These are phyloP conservation scores for Graphilbum ipis-grandicollis DNA, from an alignment of 2,329 filamentous ascomycete species.

Conservation along the genomic window DNA sequence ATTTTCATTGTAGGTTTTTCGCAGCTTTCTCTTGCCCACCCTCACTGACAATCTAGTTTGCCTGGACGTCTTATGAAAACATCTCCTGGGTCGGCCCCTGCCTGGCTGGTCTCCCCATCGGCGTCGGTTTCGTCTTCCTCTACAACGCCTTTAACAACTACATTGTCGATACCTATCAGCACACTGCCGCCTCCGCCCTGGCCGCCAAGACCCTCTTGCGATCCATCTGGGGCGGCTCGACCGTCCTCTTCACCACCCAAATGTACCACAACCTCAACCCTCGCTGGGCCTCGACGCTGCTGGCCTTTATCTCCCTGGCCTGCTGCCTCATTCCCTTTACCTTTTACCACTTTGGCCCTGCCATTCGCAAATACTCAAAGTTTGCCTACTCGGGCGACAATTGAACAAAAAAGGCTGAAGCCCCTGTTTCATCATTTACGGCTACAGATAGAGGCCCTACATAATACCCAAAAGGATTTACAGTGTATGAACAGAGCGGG, in stretches of 20 bases:
- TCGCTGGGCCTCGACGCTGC: slow-evolving; percentile 57
- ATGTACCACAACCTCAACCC: slow-evolving; percentile 60
- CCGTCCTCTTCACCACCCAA: slow-evolving; percentile 65
- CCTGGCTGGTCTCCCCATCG: slow-evolving; percentile 53
- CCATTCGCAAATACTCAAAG: slow-evolving; percentile 53
- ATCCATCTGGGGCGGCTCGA: slow-evolving; percentile 62
- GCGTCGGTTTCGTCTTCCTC: slow-evolving; percentile 70
- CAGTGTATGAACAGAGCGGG: too few relatives aligned
- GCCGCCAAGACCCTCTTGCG: slow-evolving; percentile 69
- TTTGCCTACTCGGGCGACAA: too few relatives aligned
- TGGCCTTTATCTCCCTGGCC: slow-evolving; percentile 57
- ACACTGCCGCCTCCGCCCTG: slow-evolving; percentile 63
- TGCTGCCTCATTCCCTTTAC: slow-evolving; percentile 72
- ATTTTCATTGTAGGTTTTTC: too few relatives aligned
- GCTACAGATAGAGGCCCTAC: too few relatives aligned
- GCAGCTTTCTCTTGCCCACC: too few relatives aligned
- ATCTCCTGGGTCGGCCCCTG: slow-evolving; percentile 56
- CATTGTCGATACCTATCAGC: slow-evolving; percentile 44
- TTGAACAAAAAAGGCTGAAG: too few relatives aligned
- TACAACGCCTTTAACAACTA: slow-evolving; percentile 70
- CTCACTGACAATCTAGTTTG: too few relatives aligned
- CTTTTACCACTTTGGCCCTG: slow-evolving; percentile 62
- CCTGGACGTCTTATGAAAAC: slow-evolving; percentile 43
- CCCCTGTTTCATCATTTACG: too few relatives aligned
- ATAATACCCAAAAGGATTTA: too few relatives aligned